A percentile compares a stretch with the other conserved stretches of the same genome.
Conservation (phyloP, 1,139 yeast genomes). For the Candida glucosophila region DNA sequence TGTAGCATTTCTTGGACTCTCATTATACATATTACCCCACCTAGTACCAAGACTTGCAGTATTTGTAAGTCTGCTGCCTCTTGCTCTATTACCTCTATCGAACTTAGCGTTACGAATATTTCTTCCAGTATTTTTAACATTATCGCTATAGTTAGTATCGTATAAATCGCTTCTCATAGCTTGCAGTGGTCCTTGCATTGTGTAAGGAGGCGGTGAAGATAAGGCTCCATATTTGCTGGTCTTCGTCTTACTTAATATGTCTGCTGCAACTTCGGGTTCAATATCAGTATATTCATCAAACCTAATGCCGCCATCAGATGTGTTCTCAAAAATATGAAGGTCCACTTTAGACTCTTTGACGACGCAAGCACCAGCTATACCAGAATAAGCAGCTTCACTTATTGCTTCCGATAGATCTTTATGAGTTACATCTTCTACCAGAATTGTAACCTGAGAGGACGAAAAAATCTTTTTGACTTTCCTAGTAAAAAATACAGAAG, state of each 20-base stretch:
- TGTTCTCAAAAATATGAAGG: slow-evolving; percentile 63
- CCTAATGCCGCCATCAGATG: slow-evolving; percentile 62
- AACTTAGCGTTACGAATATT: too few relatives aligned
- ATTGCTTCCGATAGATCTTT: slow-evolving; percentile 44
- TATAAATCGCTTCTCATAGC: too few relatives aligned
- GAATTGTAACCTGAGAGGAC: slow-evolving; percentile 36
- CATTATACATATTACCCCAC: too few relatives aligned
- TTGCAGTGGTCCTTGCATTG: too few relatives aligned
- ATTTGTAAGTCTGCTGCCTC: too few relatives aligned
- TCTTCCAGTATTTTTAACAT: too few relatives aligned
- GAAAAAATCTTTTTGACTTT: slow-evolving; percentile 50
- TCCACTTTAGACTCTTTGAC: slow-evolving; percentile 56
- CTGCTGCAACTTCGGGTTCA: slow-evolving; percentile 57
- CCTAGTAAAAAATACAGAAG: slow-evolving; percentile 50
- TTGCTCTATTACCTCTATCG: too few relatives aligned
- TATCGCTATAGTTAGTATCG: too few relatives aligned
- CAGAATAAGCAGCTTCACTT: slow-evolving; percentile 76
- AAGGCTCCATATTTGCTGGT: slow-evolving; percentile 19
- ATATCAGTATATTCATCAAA: slow-evolving; percentile 77
- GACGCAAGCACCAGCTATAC: slow-evolving; percentile 64
- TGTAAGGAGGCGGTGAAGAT: slow-evolving; percentile 11
- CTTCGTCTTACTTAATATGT: slow-evolving; percentile 28
- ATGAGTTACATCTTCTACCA: slow-evolving; percentile 38
- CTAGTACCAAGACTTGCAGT: too few relatives aligned
- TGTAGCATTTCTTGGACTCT: too few relatives aligned